Percentiles rank a stretch among this genome's conserved stretches.
phyloP scores from a whole-genome alignment of 2,329 filamentous ascomycete genomes.

The Monosporascus sp. region DNA sequence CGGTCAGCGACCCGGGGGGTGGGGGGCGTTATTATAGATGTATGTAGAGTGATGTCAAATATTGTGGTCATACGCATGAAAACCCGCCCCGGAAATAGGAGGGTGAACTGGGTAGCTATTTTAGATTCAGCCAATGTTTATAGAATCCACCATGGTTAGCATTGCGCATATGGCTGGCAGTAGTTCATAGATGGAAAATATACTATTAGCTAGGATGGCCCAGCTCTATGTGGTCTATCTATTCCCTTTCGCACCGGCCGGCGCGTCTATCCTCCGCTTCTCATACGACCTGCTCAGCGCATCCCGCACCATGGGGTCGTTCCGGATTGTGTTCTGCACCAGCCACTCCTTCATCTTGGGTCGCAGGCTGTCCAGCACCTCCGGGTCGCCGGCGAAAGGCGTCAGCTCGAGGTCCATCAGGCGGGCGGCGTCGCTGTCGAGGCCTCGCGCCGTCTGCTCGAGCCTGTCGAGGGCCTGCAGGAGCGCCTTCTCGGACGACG shows the following conservation, averaged over 20 bases:
- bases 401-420: conserved; percentile 74
- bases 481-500: conserved; percentile 41
- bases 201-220: too few species aligned
- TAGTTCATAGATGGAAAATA: not conserved
- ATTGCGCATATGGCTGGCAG: not conserved
- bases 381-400: conserved; percentile 71
- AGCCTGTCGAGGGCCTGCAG: conserved; percentile 64
- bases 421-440: conserved; percentile 65
- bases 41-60: not conserved
- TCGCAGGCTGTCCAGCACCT: conserved; percentile 58
- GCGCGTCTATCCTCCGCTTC: conserved; percentile 56
- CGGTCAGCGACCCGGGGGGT: not conserved
- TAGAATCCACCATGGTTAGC: not conserved
- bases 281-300: conserved; percentile 66
- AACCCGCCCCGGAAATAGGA: not conserved
- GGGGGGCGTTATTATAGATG: not conserved
- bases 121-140: too few species aligned
- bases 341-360: conserved; percentile 79
- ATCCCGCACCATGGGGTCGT: conserved; percentile 75
- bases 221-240: conserved; percentile 22
- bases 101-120: not conserved
- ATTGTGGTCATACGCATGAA: not conserved
- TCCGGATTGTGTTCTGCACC: conserved; percentile 76
- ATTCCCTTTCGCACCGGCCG: conserved; percentile 53
- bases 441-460: conserved; percentile 50